Conservation (phyloP, 2,329 filamentous ascomycete genomes). For the Penicillium sp. region DNA sequence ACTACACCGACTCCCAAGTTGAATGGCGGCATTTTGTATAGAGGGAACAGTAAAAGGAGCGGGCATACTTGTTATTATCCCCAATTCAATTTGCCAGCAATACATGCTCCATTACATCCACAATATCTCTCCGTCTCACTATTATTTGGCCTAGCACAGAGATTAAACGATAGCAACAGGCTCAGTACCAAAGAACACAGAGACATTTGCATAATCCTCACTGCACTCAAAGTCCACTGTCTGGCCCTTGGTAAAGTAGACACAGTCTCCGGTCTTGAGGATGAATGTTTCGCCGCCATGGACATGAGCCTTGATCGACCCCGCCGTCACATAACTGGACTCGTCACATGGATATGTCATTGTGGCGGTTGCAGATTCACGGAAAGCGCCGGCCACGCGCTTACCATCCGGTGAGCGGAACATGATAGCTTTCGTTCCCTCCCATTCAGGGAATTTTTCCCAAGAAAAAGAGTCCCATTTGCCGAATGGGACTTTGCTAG, state of each 20-base stretch:
- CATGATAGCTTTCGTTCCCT: not conserved
- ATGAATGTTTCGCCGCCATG: not conserved
- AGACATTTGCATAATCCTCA: not conserved
- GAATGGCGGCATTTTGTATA: too few relatives aligned
- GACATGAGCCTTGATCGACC: not conserved
- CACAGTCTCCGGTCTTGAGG: not conserved
- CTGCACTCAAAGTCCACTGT: not conserved
- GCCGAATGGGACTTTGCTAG: not conserved
- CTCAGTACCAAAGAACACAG: not conserved
- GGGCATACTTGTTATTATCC: too few relatives aligned
- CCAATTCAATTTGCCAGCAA: not conserved
- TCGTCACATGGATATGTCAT: not conserved
- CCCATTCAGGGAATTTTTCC: not conserved
- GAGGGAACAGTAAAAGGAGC: too few relatives aligned
- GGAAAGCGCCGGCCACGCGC: not conserved
- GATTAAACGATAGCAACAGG: not conserved
- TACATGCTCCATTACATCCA: not conserved
- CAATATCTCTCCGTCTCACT: not conserved
- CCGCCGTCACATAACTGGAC: not conserved
- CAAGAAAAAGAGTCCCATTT: not conserved
- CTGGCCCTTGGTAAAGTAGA: not conserved
- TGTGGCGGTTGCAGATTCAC: not conserved
- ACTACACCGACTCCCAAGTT: too few relatives aligned
- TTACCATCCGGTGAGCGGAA: not conserved
- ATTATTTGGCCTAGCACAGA: not conserved